These are phyloP conservation scores for Aureobasidium sp. DNA, from an alignment of 2,329 filamentous ascomycete species.

Conservation along the genomic window DNA sequence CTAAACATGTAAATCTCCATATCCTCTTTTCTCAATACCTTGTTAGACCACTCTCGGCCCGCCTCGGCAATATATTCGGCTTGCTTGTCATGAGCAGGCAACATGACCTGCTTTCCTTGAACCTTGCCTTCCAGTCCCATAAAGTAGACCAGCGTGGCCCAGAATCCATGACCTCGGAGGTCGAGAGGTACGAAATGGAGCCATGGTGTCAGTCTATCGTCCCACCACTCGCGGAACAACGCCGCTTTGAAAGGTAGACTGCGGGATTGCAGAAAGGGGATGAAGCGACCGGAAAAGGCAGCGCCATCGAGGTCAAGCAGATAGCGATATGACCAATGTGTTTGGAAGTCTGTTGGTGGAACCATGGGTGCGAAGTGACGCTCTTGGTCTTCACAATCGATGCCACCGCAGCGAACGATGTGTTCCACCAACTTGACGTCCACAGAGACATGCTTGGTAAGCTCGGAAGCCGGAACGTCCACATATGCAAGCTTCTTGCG, in stretches of 20 bases:
- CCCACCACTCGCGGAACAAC: slow-evolving; percentile 73
- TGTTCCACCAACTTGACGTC: slow-evolving; percentile 53
- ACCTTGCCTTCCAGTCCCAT: slow-evolving; percentile 45
- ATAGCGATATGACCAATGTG: slow-evolving; percentile 59
- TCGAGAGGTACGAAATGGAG: slow-evolving; percentile 75
- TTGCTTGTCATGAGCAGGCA: slow-evolving; percentile 44
- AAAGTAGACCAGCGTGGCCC: slow-evolving; percentile 68
- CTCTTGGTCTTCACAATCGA: slow-evolving; percentile 45
- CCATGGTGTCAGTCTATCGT: slow-evolving; percentile 66
- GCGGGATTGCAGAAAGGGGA: slow-evolving; percentile 56
- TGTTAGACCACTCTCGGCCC: slow-evolving; percentile 56
- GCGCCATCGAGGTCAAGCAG: slow-evolving; percentile 64
- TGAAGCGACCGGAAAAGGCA: slow-evolving; percentile 56
- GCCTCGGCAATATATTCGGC: slow-evolving; percentile 57
- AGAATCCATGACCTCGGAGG: slow-evolving; percentile 62
- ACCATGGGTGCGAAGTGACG: slow-evolving; percentile 42
- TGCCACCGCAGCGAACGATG: slow-evolving; percentile 46
- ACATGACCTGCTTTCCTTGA: slow-evolving; percentile 39
- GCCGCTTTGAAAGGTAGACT: slow-evolving; percentile 63
- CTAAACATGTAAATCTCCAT: slow-evolving; percentile 77
- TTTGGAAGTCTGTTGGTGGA: slow-evolving; percentile 41
- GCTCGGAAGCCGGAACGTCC: slow-evolving; percentile 42
- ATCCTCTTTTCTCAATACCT: slow-evolving; percentile 59
- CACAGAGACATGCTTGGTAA: slow-evolving; percentile 46
- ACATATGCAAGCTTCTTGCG: slow-evolving; percentile 47